These are phyloP conservation scores for Cordyceps cicadae DNA, from an alignment of 2,329 filamentous ascomycete genomes.

Conservation along the genomic window DNA sequence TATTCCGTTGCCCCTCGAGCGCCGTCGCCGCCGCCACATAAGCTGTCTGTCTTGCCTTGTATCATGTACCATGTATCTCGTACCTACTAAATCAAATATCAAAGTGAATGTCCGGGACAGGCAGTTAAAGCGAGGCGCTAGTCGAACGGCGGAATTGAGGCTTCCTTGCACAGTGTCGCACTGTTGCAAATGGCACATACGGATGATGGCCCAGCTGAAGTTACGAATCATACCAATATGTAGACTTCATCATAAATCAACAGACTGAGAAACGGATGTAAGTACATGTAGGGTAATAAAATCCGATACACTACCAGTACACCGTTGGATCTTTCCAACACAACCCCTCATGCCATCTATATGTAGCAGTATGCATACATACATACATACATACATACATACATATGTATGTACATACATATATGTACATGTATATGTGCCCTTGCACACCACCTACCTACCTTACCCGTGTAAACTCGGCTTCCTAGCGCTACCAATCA, in stretches of 20 bases:
- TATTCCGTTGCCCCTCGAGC: neutral
- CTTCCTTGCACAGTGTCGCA: neutral
- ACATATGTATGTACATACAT: neutral
- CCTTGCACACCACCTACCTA: neutral
- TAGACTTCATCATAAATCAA: neutral
- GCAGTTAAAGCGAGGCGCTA: neutral
- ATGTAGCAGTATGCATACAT: neutral
- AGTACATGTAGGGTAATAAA: too few relatives aligned
- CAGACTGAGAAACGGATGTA: neutral
- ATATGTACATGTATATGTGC: neutral
- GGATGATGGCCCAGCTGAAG: neutral
- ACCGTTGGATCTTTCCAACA: too few relatives aligned
- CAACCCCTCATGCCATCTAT: too few relatives aligned
- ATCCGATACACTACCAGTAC: too few relatives aligned
- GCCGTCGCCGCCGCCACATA: neutral
- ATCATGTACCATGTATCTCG: neutral
- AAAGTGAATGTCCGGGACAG: neutral
- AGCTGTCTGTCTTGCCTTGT: neutral
- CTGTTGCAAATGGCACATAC: neutral
- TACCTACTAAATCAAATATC: too few relatives aligned
- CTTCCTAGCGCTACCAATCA: slow-evolving; percentile 3
- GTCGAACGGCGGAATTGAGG: neutral
- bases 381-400: neutral
- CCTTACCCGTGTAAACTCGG: neutral
- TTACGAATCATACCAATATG: neutral